Base-by-base conservation (phyloP, 176 grass and related monocot species). In the Thinopyrum elongatum region DNA sequence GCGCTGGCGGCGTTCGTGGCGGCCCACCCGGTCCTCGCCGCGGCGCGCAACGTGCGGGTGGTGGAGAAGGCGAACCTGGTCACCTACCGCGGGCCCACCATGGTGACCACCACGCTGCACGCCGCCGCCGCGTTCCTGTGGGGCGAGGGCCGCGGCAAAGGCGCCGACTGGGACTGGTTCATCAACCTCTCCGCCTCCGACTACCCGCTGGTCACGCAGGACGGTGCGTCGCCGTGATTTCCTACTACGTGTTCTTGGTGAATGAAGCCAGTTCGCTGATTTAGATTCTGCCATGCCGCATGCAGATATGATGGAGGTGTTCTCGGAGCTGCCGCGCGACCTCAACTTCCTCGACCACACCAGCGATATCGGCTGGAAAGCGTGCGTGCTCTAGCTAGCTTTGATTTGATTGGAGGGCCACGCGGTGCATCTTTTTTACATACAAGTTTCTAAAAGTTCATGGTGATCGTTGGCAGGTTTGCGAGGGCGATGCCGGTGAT, bases 331-430 rank as follows among this genome's bases (percentile, higher is more conserved):
- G 82, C 95, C 95, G 61, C 86, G 95, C 29, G 95, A 97, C 77
- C 95, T 97, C 74, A 97, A 97, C 89, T 97, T 97, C 86, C 92
- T 97, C 14, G 94, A 97, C 42, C 94, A 97, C 79, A 97, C 94
- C 19, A 92, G 94, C 51, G 80, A 94, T 84, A 94, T 97, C 31
- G 86, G 83, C 55, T 97, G 94, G 94, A 97, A 97, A 83, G 95
- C 91, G 95, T 94, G 78, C 21, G 91, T 79, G 23, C 10, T 76
- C 60, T 13, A 12, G 35, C 29, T 62, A 15, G 44, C 29, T 10
- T 39, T 0, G 38, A 39, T 39, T 26, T 10, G 17, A 23, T 74
- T 42, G n/a, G 19, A 31, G 13, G 38, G 15, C 26, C 34, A 47
- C 1, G 44, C 44, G 3, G 7, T 14, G 23, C 65, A 21, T 17